Percentiles rank a stretch among this genome's conserved stretches.
phyloP scores from a whole-genome alignment of 257 asterid genomes.

The Orobanche coerulescens region DNA sequence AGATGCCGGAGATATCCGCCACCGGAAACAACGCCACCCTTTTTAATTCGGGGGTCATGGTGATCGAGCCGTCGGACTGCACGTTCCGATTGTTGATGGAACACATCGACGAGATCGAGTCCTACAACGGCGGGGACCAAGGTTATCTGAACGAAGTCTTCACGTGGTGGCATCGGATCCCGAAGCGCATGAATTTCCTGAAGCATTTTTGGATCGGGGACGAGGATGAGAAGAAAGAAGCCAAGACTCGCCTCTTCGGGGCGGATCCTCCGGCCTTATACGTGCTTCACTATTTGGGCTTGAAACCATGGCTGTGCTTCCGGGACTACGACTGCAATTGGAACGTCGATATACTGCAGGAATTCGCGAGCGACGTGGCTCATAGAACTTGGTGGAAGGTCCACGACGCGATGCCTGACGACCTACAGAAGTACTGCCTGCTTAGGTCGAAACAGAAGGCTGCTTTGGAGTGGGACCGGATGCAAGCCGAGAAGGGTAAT shows the following conservation, averaged over 20 bases:
- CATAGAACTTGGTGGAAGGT: slow-evolving; percentile 90
- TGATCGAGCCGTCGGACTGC: slow-evolving; percentile 81
- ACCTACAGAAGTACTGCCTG: slow-evolving; percentile 67
- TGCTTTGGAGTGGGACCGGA: slow-evolving; percentile 71
- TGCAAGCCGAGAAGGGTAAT: slow-evolving; percentile 76
- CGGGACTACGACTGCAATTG: slow-evolving; percentile 93
- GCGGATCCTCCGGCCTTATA: slow-evolving; percentile 75
- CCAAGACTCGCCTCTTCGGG: slow-evolving; percentile 58
- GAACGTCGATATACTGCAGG: slow-evolving; percentile 64
- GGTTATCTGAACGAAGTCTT: slow-evolving; percentile 82
- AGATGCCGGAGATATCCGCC: slow-evolving; percentile 88
- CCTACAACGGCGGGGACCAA: slow-evolving; percentile 93
- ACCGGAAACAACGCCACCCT: slow-evolving; percentile 80
- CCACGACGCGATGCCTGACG: slow-evolving; percentile 89
- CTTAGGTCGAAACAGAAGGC: slow-evolving; percentile 90
- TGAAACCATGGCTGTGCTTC: slow-evolving; percentile 84
- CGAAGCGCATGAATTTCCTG: slow-evolving; percentile 79
- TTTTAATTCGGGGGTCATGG: slow-evolving; percentile 92
- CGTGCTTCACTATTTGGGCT: slow-evolving; percentile 74
- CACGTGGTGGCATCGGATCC: slow-evolving; percentile 97
- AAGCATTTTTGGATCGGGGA: slow-evolving; percentile 85
- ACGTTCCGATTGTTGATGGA: slow-evolving; percentile 76
- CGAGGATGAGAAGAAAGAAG: slow-evolving; percentile 51
- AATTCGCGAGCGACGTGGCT: slow-evolving; percentile 75
- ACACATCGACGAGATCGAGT: slow-evolving; percentile 74